Evolutionary conservation across 1,139 yeast species (phyloP), one percentile per base, ranked within the genome.

Genomic region (Taiozyma onychis): DNA sequence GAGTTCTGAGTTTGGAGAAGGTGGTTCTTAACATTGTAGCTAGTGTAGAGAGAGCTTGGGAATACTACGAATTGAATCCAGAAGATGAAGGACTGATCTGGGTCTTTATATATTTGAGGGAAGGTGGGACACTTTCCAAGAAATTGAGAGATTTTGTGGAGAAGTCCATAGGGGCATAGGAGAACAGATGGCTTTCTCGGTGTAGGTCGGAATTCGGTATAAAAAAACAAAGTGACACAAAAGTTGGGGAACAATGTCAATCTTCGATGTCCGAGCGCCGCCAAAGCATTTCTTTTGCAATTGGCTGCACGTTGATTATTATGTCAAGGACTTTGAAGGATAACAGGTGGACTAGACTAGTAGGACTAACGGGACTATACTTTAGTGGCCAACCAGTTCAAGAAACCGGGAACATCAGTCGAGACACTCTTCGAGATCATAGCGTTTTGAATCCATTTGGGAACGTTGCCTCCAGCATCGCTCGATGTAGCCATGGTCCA

Each of bases 391-490:
- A 66, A 22, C 83, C 85, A 84, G 27, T 73, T 66, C 50, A 82
- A 63, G 57, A 82, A 82, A 44, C 75, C 71, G 0, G 89, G 88
- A 1, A 85, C 89, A 60, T 85, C 95, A 49, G 78, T 76, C 1
- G 84, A 80, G 39, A 85, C 78, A 13, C 81, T 83, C 21, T 74
- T 72, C 2, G 81, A 76, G 49, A 85, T 75, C 44, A 79, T 70
- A 50, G 74, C 63, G 54, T 79, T 77, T 51, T 83, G 85, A 24
- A 85, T 51, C 80, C 84, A 83, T 43, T 75, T 68, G 1, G 93
- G 93, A 4, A 85, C 73, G 50, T 64, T 69, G 0, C 95, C 95
- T 27, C 85, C 81, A 1, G 90, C 84, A 51, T 78, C 82, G 49
- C 88, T 79, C 45, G 62, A 51, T 2, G 69, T 64, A 43, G 66